These are phyloP conservation scores for Xylaria telfairii DNA, from an alignment of 495 filamentous ascomycete genomes.

Conservation along the genomic window DNA sequence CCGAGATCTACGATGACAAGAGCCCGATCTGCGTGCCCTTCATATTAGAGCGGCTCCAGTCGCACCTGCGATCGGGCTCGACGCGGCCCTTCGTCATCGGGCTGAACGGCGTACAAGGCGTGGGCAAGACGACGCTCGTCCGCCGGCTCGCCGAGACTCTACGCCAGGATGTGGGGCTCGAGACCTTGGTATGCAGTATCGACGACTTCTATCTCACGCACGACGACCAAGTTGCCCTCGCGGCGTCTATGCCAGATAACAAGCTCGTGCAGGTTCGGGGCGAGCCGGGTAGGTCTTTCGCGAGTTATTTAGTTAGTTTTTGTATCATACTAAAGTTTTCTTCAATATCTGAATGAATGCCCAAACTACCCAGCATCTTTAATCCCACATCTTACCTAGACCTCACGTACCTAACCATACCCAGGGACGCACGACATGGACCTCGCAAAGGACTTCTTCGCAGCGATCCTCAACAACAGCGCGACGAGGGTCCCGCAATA, in stretches of 20 bases:
- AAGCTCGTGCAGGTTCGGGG: conserved; percentile 81
- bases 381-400: neutral
- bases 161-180: conserved; percentile 66
- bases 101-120: conserved; percentile 78
- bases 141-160: conserved; percentile 71
- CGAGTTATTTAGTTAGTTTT: too few relatives aligned
- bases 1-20: conserved; percentile 80
- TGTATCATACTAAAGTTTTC: neutral
- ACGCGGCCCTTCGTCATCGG: conserved; percentile 62
- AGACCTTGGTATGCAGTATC: conserved; percentile 80
- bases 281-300: conserved; percentile 64
- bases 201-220: conserved; percentile 90
- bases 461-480: conserved; percentile 58
- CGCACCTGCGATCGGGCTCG: conserved; percentile 51
- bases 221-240: conserved; percentile 72
- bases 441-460: conserved; percentile 68
- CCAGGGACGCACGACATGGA: conserved; percentile 80
- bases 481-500: conserved; percentile 75
- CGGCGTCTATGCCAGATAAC: conserved; percentile 69
- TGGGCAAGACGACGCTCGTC: conserved; percentile 90
- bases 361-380: neutral
- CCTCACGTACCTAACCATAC: neutral
- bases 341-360: neutral
- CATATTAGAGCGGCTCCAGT: conserved; percentile 68
- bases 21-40: conserved; percentile 87